Percentiles rank a stretch among this genome's conserved stretches.
These are phyloP conservation scores for Claviceps arundinis DNA, from an alignment of 2,329 filamentous ascomycete species.

Conservation along the genomic window DNA sequence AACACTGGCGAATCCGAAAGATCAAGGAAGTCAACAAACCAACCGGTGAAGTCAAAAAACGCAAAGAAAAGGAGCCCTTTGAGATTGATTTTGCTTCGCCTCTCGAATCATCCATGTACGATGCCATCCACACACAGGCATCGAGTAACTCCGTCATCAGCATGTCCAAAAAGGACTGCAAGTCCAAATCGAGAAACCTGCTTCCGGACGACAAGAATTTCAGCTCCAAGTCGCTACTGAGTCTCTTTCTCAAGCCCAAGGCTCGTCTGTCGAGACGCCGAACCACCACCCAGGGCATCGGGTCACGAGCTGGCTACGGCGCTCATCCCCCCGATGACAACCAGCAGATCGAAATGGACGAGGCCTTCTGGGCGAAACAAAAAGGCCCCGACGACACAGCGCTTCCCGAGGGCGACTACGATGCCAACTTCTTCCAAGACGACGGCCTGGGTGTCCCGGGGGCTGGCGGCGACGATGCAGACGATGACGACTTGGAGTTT, in stretches of 20 bases:
- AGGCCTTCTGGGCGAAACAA: slow-evolving; percentile 83
- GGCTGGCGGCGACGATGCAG: slow-evolving; percentile 39
- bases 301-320: slow-evolving; percentile 29
- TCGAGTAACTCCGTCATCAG: slow-evolving; percentile 69
- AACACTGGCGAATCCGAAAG: slow-evolving; percentile 93
- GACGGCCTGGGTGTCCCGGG: slow-evolving; percentile 54
- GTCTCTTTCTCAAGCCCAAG: slow-evolving; percentile 88
- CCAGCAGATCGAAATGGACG: slow-evolving; percentile 71
- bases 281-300: slow-evolving; percentile 23
- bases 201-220: slow-evolving; percentile 97
- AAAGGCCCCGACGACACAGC: slow-evolving; percentile 49
- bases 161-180: slow-evolving; percentile 88
- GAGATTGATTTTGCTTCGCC: slow-evolving; percentile 80
- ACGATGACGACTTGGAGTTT: slow-evolving; percentile 61
- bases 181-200: slow-evolving; percentile 81
- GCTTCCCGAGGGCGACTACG: slow-evolving; percentile 64
- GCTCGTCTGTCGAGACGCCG: slow-evolving; percentile 63
- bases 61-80: slow-evolving; percentile 94
- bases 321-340: slow-evolving; percentile 33
- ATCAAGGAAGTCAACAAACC: slow-evolving; percentile 70
- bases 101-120: slow-evolving; percentile 56
- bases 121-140: slow-evolving; percentile 70
- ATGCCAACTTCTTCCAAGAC: slow-evolving; percentile 96
- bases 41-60: slow-evolving; percentile 44
- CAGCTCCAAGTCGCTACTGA: slow-evolving; percentile 80